These are phyloP conservation scores for Avena eriantha DNA, from an alignment of 176 grass and related monocot species.

Conservation along the genomic window DNA sequence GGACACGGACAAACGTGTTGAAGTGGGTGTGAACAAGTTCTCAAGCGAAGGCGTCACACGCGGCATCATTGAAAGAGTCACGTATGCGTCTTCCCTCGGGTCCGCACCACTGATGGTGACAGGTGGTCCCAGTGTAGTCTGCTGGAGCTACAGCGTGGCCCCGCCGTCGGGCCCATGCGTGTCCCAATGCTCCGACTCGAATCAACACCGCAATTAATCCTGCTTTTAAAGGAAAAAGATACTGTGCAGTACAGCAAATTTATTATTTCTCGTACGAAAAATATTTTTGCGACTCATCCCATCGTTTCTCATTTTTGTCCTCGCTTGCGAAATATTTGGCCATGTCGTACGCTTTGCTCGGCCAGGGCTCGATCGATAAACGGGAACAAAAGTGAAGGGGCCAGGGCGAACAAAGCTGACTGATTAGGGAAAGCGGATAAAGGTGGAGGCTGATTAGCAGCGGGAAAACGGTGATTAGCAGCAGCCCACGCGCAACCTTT, in stretches of 20 bases:
- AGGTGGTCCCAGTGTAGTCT: conserved; percentile 42
- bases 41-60: conserved; percentile 27
- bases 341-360: too few species aligned
- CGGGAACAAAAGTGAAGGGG: not conserved
- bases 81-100: conserved; percentile 32
- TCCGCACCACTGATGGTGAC: conserved; percentile 42
- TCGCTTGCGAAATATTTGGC: not conserved
- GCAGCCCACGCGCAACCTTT: conserved; percentile 31
- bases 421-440: conserved; percentile 42
- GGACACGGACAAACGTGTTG: not conserved
- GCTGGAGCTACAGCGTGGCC: conserved; percentile 37
- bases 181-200: not conserved
- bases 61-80: conserved; percentile 32
- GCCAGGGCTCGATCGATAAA: too few species aligned
- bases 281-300: not conserved
- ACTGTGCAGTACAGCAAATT: not conserved
- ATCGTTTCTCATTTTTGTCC: not conserved
- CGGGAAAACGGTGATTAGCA: not conserved
- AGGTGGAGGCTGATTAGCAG: conserved; percentile 37
- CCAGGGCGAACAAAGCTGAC: conserved; percentile 4
- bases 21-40: not conserved
- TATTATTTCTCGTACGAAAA: not conserved
- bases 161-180: conserved; percentile 19
- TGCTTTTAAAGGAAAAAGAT: not conserved
- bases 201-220: conserved; percentile 25